phyloP scores from a whole-genome alignment of 352 stramenopile species.

The Pythium sukuiense region DNA sequence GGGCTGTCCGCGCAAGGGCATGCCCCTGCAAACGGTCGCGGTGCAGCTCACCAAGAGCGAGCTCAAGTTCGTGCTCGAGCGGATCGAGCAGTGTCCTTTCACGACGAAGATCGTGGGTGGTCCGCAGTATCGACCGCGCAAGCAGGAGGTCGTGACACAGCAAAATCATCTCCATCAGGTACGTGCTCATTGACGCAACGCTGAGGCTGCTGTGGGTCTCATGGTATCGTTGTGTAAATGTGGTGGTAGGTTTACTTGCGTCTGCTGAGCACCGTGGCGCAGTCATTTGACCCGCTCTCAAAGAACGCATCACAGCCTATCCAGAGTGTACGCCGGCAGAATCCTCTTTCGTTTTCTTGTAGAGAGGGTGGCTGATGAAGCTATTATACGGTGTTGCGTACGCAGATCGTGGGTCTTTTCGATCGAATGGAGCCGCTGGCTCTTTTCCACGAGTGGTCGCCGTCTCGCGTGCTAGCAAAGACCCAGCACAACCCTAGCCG shows the following conservation, averaged over 20 bases:
- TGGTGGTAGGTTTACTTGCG: constrained; percentile 62
- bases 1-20: constrained; percentile 77
- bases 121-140: constrained; percentile 63
- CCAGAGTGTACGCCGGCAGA: constrained; percentile 43
- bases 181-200: not conserved
- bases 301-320: constrained; percentile 50
- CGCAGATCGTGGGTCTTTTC: constrained; percentile 62
- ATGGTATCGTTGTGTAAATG: not conserved
- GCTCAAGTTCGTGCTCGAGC: constrained; percentile 83
- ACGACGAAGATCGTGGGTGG: constrained; percentile 50
- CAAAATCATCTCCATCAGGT: constrained; percentile 85
- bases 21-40: constrained; percentile 64
- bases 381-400: not conserved
- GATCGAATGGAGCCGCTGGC: constrained; percentile 58
- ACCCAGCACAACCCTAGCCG: constrained; percentile 40
- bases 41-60: constrained; percentile 85
- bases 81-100: constrained; percentile 72
- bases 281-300: constrained; percentile 55
- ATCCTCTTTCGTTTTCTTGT: not conserved
- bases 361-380: not conserved
- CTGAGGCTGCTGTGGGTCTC: not conserved
- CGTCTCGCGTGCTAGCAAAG: constrained; percentile 52
- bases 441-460: constrained; percentile 82
- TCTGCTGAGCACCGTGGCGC: constrained; percentile 56
- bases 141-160: constrained; percentile 48